Evolutionary conservation across 495 filamentous ascomycete species (phyloP), one percentile per base, ranked within the genome.

Genomic region (Xanthoparmelia taractica): DNA sequence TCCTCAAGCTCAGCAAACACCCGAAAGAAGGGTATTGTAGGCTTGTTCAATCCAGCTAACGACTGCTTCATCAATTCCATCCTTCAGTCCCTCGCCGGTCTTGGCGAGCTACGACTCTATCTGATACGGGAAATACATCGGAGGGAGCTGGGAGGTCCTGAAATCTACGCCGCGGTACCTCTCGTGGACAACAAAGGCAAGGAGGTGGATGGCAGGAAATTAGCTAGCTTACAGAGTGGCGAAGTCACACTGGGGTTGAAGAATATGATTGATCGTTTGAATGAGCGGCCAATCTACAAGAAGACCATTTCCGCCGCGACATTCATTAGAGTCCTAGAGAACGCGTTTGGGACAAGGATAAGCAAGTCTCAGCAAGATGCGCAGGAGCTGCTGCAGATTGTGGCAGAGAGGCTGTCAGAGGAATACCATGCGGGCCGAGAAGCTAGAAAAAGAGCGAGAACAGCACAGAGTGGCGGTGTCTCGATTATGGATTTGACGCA

Each of bases 51-150:
- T 69, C 83, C 91, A 6, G 95, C 92, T 63, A 97, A 97, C 77
- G 95, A 99, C 74, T 99, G 94, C 78, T 99, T 97, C 78, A 97
- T 99, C 78, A 99, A 99, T 74, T 96, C 92, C 29, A 88, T 96
- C 29, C 82, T 97, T 40, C 94, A 99, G 76, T 91, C 90, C 0
- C 80, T 99, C 25, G 93, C 95, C n/a, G 94, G 94, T 1, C 79
- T 97, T n/a, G 88, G 87, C 5, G 91, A 97, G 67, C 80, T 99
- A 66, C 87, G 95, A 33, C 73, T 91, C 40, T 97, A 96, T 70
- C 77, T 97, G 61, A 97, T 96, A 67, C 81, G 91, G 47, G 92
- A 96, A 73, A 84, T 86, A 34, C 90, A 96, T 72, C 84, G 92
- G 64, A 85, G 92, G 62, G 82, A 83, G 34, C 78, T 96, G 57